Percentiles rank a stretch among this genome's conserved stretches.
These are phyloP conservation scores for Shiraia sp. DNA, from an alignment of 2,329 filamentous ascomycete species.

Conservation along the genomic window DNA sequence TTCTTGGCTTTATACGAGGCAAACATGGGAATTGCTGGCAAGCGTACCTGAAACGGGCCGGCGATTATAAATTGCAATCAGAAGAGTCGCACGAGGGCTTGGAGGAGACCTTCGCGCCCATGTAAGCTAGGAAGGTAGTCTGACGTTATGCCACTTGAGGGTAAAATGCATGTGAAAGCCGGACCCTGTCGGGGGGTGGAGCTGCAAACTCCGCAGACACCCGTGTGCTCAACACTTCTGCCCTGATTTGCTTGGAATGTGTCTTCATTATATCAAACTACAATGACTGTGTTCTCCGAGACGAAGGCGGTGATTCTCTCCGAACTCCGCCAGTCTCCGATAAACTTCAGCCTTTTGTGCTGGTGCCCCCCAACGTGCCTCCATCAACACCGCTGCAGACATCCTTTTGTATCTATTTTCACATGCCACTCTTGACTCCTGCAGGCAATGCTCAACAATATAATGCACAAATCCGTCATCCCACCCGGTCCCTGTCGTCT, in stretches of 20 bases:
- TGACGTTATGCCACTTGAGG: conserved; percentile 14
- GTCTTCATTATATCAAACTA: conserved; percentile 28
- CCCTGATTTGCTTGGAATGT: conserved; percentile 16
- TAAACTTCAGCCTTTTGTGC: conserved; percentile 16
- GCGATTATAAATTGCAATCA: conserved; percentile 10
- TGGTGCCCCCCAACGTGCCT: conserved; percentile 14
- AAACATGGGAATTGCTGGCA: conserved; percentile 17
- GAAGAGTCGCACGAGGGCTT: conserved; percentile 6
- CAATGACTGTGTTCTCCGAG: conserved; percentile 15
- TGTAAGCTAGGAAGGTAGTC: conserved; percentile 4
- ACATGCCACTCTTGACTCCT: conserved; percentile 31
- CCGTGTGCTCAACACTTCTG: conserved; percentile 16
- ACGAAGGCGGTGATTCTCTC: conserved; percentile 18
- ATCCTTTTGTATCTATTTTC: conserved; percentile 31
- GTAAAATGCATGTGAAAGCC: conserved; percentile 33
- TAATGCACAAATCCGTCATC: conserved; percentile 24
- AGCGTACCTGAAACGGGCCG: conserved; percentile 30
- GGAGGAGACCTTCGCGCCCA: conserved; percentile 11
- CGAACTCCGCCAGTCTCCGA: conserved; percentile 13
- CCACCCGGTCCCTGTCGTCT: conserved; percentile 8
- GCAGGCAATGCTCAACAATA: conserved; percentile 38
- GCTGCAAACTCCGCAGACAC: conserved; percentile 12
- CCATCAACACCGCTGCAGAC: conserved; percentile 19
- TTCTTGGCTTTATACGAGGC: conserved; percentile 19
- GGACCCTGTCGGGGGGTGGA: conserved; percentile 14